A percentile compares a stretch with the other conserved stretches of the same genome.
Evolutionary conservation across 2,329 filamentous ascomycete genomes (phyloP).

Genomic region (Botrytis porri): DNA sequence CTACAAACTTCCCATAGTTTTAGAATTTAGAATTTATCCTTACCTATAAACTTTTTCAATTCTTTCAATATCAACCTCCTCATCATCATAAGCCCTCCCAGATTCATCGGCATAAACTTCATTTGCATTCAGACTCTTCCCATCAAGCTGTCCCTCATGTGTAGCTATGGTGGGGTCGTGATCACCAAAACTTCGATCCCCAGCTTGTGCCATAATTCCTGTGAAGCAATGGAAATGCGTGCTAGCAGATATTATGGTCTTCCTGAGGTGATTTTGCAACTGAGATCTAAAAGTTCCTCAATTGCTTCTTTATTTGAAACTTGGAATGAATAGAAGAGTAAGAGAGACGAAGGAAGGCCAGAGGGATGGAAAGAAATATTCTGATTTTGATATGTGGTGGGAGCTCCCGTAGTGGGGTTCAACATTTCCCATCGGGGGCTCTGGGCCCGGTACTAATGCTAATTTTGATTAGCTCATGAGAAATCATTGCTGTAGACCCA

Average conservation of each 20-base stretch:
- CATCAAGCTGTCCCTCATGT: conserved; percentile 4
- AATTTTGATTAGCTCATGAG: conserved; percentile 5
- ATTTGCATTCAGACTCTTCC: conserved; percentile 15
- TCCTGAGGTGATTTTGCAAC: not conserved
- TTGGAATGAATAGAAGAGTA: not conserved
- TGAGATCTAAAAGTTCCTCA: conserved; percentile 4
- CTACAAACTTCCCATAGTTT: not conserved
- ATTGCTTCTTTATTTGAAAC: not conserved
- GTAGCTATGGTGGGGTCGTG: conserved; percentile 17
- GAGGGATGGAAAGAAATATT: conserved; percentile 1
- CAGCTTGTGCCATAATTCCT: conserved; percentile 33
- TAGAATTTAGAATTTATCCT: conserved; percentile 2
- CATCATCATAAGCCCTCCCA: conserved; percentile 22
- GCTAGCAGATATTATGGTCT: conserved; percentile 28
- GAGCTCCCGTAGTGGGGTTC: conserved; percentile 17
- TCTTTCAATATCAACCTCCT: conserved; percentile 33
- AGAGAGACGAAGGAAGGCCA: not conserved
- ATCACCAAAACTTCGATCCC: conserved; percentile 23
- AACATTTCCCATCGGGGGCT: conserved; percentile 8
- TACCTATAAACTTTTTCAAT: conserved; percentile 42
- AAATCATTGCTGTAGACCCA: conserved; percentile 8
- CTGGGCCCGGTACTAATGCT: conserved; percentile 13
- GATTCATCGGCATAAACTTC: conserved; percentile 15
- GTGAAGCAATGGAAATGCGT: conserved; percentile 37
- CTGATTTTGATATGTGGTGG: not conserved